Conservation (phyloP, 768 basidiomycete species). For the Hemileccinum impolitum region DNA sequence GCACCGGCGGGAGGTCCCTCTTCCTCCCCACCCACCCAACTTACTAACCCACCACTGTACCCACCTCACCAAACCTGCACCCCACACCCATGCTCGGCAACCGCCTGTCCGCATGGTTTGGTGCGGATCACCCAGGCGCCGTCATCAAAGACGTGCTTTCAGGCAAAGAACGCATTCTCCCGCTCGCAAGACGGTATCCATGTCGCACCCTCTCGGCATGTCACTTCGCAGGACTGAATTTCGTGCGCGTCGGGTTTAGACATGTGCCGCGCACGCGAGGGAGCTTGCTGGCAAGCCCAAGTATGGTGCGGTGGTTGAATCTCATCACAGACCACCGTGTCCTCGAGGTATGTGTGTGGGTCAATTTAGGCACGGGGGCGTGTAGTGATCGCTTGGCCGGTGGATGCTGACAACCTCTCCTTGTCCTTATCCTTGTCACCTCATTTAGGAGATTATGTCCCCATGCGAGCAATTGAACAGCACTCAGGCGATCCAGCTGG, state of each 20-base stretch:
- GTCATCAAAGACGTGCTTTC: slow-evolving; percentile 22
- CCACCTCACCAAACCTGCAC: background rate
- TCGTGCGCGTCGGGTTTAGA: slow-evolving; percentile 47
- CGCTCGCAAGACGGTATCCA: slow-evolving; percentile 47
- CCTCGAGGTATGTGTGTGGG: slow-evolving; percentile 19
- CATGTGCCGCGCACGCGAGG: slow-evolving; percentile 9
- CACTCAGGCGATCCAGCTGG: slow-evolving; percentile 44
- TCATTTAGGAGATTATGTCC: slow-evolving; percentile 44
- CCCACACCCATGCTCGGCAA: slow-evolving; percentile 10
- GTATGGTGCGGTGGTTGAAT: slow-evolving; percentile 11
- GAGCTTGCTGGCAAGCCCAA: background rate
- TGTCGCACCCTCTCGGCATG: slow-evolving; percentile 43
- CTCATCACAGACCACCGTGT: slow-evolving; percentile 11
- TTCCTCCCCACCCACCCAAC: background rate
- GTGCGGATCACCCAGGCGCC: background rate
- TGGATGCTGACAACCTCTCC: background rate
- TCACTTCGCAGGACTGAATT: slow-evolving; percentile 62
- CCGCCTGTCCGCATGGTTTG: slow-evolving; percentile 14
- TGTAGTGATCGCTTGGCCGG: background rate
- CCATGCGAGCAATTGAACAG: slow-evolving; percentile 51
- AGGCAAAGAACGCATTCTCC: slow-evolving; percentile 41
- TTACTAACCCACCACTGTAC: too few species aligned
- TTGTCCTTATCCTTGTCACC: too few species aligned
- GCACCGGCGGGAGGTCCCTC: background rate
- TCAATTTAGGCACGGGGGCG: background rate